Conservation (phyloP, 1,284 basidiomycete species). For the Coniophora puteana region DNA sequence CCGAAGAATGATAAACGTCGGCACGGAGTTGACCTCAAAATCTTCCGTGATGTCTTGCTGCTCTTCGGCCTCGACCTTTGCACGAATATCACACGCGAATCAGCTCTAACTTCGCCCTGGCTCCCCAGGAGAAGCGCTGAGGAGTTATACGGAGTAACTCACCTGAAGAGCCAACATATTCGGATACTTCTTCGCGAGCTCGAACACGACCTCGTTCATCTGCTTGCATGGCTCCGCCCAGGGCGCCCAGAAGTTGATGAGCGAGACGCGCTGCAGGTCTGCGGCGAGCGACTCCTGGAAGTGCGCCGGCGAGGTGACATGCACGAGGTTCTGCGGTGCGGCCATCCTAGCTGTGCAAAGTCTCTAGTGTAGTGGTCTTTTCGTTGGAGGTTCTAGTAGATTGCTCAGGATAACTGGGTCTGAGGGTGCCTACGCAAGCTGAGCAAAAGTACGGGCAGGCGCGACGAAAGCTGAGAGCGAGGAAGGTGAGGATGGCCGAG, state of each 20-base stretch:
- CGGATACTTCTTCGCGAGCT: constrained; percentile 72
- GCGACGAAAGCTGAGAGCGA: too few species aligned
- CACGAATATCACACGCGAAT: constrained; percentile 1
- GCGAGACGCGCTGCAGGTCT: constrained; percentile 77
- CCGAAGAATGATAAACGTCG: constrained; percentile 80
- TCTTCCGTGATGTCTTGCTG: constrained; percentile 90
- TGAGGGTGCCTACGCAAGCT: too few species aligned
- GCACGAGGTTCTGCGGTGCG: constrained; percentile 41
- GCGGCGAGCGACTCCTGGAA: constrained; percentile 73
- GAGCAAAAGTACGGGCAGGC: too few species aligned
- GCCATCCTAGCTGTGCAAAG: too few species aligned
- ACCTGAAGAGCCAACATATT: constrained; percentile 75
- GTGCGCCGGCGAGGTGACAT: constrained; percentile 61
- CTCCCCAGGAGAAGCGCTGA: neutral
- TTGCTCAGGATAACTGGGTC: too few species aligned
- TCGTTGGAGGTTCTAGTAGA: too few species aligned
- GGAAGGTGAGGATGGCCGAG: too few species aligned
- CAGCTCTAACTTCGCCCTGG: neutral
- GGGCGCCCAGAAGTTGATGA: constrained; percentile 91
- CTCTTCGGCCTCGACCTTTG: constrained; percentile 86
- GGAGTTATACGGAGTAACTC: too few species aligned
- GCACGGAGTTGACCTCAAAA: constrained; percentile 91
- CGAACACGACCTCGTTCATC: constrained; percentile 77
- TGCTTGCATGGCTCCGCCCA: constrained; percentile 89
- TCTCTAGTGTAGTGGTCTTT: too few species aligned